These are phyloP conservation scores for Saturnispora mendoncae DNA, from an alignment of 805 yeast genomes.

Conservation along the genomic window DNA sequence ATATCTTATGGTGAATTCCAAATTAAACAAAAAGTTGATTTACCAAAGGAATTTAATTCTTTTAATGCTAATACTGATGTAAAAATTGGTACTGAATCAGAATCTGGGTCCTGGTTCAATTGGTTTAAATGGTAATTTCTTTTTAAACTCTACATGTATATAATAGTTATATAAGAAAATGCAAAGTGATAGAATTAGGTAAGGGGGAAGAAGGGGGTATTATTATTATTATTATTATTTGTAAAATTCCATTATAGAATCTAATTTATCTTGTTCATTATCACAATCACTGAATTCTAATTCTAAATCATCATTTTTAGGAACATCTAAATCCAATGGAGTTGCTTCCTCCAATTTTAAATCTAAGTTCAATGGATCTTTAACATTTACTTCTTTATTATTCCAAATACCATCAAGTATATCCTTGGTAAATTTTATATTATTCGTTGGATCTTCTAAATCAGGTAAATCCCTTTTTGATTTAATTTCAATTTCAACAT, in stretches of 20 bases:
- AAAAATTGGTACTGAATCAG: conserved; percentile 23
- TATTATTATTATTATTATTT: conserved; percentile 13
- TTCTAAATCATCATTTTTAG: conserved; percentile 13
- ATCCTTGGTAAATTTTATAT: conserved; percentile 28
- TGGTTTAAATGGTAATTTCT: conserved; percentile 15
- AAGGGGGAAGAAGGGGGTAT: not conserved
- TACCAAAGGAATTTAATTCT: conserved; percentile 25
- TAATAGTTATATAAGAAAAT: no score
- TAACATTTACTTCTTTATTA: conserved; percentile 5
- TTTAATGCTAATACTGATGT: conserved; percentile 21
- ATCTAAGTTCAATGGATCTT: conserved; percentile 23
- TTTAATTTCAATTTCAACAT: conserved; percentile 41
- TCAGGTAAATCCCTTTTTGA: conserved; percentile 2
- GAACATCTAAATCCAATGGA: not conserved
- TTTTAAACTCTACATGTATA: no score
- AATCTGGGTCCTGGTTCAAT: conserved; percentile 21
- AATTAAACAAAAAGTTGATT: conserved; percentile 16
- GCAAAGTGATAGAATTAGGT: not conserved
- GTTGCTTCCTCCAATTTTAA: conserved; percentile 10
- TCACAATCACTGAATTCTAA: conserved; percentile 22
- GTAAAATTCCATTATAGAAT: conserved; percentile 16
- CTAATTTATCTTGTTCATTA: conserved; percentile 6
- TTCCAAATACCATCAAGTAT: conserved; percentile 24
- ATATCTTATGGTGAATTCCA: conserved; percentile 20
- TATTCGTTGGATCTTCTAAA: not conserved